These are phyloP conservation scores for Zizania latifolia DNA, from an alignment of 176 grass and related monocot species.

Conservation along the genomic window DNA sequence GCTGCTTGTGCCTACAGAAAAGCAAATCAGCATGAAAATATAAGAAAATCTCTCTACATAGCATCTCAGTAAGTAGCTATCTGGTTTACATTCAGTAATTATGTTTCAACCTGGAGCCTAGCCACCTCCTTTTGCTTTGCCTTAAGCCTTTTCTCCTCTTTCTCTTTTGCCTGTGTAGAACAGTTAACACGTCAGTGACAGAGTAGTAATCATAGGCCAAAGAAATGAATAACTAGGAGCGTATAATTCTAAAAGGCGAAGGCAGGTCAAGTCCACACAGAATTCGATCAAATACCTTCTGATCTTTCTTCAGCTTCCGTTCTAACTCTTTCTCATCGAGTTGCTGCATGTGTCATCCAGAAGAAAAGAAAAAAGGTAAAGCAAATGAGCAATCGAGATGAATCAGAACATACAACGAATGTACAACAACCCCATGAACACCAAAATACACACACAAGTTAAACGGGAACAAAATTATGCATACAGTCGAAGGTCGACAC, in stretches of 20 bases:
- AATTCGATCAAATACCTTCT: constrained; percentile 28
- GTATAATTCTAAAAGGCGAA: too few relatives aligned
- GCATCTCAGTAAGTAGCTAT: too few relatives aligned
- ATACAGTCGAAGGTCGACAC: too few relatives aligned
- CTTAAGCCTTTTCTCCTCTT: constrained; percentile 49
- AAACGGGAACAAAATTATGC: too few relatives aligned
- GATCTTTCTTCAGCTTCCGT: constrained; percentile 41
- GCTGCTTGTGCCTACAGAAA: constrained; percentile 30
- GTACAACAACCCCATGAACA: too few relatives aligned
- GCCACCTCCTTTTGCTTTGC: constrained; percentile 43
- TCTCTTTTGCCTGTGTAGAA: constrained; percentile 33
- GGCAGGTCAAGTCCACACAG: not conserved
- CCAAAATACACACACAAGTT: too few relatives aligned
- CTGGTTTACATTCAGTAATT: not conserved
- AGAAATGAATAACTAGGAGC: too few relatives aligned
- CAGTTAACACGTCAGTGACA: not conserved
- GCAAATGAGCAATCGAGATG: too few relatives aligned
- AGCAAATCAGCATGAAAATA: not conserved
- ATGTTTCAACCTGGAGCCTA: constrained; percentile 28
- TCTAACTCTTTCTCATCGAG: constrained; percentile 37
- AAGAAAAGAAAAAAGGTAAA: too few relatives aligned
- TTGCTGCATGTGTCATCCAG: constrained; percentile 10
- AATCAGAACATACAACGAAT: too few relatives aligned
- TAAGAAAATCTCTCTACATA: not conserved
- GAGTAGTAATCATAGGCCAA: not conserved